A percentile compares a stretch with the other conserved stretches of the same genome.
These are phyloP conservation scores for Parietaria judaica DNA, from an alignment of 306 rosid genomes.

Conservation along the genomic window DNA sequence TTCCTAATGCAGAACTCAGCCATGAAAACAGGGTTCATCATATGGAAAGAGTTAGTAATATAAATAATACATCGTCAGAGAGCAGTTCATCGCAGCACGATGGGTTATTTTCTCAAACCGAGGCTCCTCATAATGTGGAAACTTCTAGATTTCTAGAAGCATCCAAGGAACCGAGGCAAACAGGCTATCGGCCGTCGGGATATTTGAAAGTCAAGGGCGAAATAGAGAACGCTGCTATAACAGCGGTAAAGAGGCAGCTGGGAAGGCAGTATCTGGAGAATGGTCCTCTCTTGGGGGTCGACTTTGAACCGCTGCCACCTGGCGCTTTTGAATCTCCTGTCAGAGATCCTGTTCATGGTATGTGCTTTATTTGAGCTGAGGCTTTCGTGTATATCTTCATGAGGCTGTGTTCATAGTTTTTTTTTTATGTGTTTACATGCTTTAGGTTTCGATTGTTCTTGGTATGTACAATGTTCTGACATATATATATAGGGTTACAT, in stretches of 20 bases:
- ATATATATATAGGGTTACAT: too few relatives aligned
- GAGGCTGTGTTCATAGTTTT: not conserved
- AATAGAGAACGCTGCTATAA: conserved; percentile 92
- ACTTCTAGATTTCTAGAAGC: conserved; percentile 47
- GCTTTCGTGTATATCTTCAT: conserved; percentile 4
- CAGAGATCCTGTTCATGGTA: conserved; percentile 59
- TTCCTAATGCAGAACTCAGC: conserved; percentile 39
- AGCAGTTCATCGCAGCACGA: conserved; percentile 77
- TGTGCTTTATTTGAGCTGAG: conserved; percentile 4
- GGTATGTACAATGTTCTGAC: too few relatives aligned
- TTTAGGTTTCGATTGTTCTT: too few relatives aligned
- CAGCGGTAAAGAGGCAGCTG: conserved; percentile 89
- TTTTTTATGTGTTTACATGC: not conserved
- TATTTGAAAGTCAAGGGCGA: conserved; percentile 94
- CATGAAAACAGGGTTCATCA: conserved; percentile 37
- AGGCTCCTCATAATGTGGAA: conserved; percentile 53
- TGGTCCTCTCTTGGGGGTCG: conserved; percentile 83
- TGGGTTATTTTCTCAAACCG: conserved; percentile 48
- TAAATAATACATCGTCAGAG: conserved; percentile 80
- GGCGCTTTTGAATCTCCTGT: conserved; percentile 76
- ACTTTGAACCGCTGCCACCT: conserved; percentile 85
- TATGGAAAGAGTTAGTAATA: conserved; percentile 44
- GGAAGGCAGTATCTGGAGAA: conserved; percentile 66
- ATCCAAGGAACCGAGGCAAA: conserved; percentile 38
- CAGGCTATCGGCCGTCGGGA: conserved; percentile 83